Conservation (phyloP, 1,284 basidiomycete species). For the Vanrija sp. region DNA sequence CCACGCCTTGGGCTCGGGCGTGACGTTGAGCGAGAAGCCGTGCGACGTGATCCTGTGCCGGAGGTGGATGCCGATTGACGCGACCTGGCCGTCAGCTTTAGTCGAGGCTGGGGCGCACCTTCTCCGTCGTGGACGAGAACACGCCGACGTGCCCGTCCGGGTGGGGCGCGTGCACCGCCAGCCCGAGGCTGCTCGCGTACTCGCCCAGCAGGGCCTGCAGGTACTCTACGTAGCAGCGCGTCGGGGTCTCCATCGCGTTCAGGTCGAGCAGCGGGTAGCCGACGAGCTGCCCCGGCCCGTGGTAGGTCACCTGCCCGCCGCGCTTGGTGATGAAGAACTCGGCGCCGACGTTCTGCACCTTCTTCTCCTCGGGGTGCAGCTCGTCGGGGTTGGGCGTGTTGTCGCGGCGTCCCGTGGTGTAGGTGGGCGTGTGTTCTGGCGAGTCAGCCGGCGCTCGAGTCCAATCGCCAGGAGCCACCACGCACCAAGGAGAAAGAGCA, state of each 20-base stretch:
- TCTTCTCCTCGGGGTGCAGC: conserved; percentile 60
- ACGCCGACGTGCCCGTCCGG: conserved; percentile 50
- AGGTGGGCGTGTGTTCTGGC: conserved; percentile 82
- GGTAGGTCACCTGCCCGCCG: conserved; percentile 93
- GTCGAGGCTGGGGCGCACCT: conserved; percentile 30
- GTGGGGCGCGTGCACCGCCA: conserved; percentile 46
- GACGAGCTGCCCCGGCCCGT: conserved; percentile 95
- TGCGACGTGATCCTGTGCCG: conserved; percentile 90
- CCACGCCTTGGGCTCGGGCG: conserved; percentile 71
- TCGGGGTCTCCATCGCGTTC: conserved; percentile 53
- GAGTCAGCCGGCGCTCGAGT: background rate
- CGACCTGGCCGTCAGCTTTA: conserved; percentile 64
- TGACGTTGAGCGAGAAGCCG: conserved; percentile 91
- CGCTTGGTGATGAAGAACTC: conserved; percentile 79
- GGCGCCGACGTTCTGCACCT: conserved; percentile 71
- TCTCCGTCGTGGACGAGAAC: conserved; percentile 42
- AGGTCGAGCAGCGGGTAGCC: conserved; percentile 93
- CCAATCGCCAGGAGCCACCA: conserved; percentile 47
- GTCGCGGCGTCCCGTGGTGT: conserved; percentile 86
- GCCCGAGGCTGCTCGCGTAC: conserved; percentile 30
- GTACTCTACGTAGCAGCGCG: conserved; percentile 52
- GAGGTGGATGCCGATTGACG: conserved; percentile 94
- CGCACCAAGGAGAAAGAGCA: conserved; percentile 52
- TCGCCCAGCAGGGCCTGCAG: conserved; percentile 48
- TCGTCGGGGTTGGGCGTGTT: conserved; percentile 52